A percentile compares a stretch with the other conserved stretches of the same genome.
Evolutionary conservation across 1,284 basidiomycete species (phyloP).

Genomic region (Naganishia liquefaciens): DNA sequence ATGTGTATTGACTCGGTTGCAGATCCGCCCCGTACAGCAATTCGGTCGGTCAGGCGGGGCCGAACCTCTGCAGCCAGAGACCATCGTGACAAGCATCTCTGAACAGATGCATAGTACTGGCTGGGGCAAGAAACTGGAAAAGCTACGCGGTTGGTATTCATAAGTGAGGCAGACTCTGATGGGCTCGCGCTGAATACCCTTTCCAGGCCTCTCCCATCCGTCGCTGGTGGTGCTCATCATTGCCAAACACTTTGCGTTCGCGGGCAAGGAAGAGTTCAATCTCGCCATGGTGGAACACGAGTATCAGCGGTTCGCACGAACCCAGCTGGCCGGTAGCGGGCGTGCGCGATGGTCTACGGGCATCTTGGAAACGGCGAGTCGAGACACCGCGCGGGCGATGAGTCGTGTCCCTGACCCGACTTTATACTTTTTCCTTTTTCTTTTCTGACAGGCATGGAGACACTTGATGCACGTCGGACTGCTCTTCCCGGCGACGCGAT

Average conservation of each 20-base stretch:
- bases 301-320: conserved; percentile 51
- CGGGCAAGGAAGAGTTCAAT: conserved; percentile 64
- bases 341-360: conserved; percentile 48
- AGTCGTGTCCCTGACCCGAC: too few species aligned
- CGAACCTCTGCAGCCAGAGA: conserved; percentile 24
- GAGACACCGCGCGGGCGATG: not conserved
- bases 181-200: not conserved
- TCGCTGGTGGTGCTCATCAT: conserved; percentile 50
- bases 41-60: conserved; percentile 11
- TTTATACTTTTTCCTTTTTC: too few species aligned
- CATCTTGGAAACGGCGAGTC: conserved; percentile 44
- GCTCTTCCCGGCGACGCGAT: conserved; percentile 41
- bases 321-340: conserved; percentile 52
- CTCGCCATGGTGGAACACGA: conserved; percentile 53
- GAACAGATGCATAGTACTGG: conserved; percentile 36
- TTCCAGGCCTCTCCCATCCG: conserved; percentile 48
- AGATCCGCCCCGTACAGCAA: conserved; percentile 34
- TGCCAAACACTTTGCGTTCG: conserved; percentile 69
- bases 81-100: conserved; percentile 24
- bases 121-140: conserved; percentile 36
- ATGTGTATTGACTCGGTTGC: not conserved
- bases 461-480: conserved; percentile 45
- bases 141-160: conserved; percentile 34
- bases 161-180: not conserved
- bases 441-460: conserved; percentile 43